phyloP scores from a whole-genome alignment of 2,329 filamentous ascomycete genomes.

The Sporothrix curviconia region DNA sequence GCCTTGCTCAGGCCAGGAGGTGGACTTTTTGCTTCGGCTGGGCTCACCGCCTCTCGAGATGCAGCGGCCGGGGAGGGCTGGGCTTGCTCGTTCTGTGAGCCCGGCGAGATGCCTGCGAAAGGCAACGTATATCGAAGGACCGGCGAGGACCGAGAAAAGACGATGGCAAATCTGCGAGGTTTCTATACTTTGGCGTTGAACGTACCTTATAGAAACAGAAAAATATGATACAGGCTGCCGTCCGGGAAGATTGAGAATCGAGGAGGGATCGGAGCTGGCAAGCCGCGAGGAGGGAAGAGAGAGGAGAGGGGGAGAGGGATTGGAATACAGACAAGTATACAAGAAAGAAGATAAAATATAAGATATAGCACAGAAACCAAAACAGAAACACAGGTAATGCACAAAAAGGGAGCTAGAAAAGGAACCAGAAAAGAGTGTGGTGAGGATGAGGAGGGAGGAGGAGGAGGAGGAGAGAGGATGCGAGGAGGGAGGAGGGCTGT shows the following conservation, averaged over 20 bases:
- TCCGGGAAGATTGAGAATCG: neutral
- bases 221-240: slow-evolving; percentile 21
- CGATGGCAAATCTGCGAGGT: too few relatives aligned
- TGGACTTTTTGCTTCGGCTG: neutral
- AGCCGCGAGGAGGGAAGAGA: neutral
- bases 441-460: slow-evolving; percentile 1
- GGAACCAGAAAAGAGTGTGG: slow-evolving; percentile 14
- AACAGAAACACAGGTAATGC: neutral
- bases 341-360: neutral
- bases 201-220: slow-evolving; percentile 19
- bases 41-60: slow-evolving; percentile 5
- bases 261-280: neutral
- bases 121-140: too few relatives aligned
- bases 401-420: slow-evolving; percentile 8
- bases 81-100: too few relatives aligned
- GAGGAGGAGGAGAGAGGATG: neutral
- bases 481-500: neutral
- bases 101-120: too few relatives aligned
- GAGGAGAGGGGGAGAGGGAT: neutral
- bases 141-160: too few relatives aligned
- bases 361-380: neutral
- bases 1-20: neutral
- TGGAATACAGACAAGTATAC: neutral
- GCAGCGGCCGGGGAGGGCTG: too few relatives aligned
- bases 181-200: neutral